Evolutionary conservation across 495 filamentous ascomycete genomes (phyloP).

Genomic region (Cetradonia linearis): DNA sequence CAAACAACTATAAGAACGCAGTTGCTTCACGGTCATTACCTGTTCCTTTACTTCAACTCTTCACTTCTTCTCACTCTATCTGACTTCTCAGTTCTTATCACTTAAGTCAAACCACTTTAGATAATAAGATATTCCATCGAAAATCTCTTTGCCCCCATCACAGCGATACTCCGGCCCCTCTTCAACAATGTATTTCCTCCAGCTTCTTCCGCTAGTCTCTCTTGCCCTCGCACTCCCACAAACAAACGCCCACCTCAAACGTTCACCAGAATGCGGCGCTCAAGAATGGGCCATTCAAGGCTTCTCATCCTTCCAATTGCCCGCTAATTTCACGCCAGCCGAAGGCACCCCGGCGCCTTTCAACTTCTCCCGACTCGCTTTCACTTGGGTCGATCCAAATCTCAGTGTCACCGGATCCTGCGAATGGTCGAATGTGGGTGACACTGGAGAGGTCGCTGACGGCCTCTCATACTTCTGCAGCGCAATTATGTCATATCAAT

Average conservation of each 20-base stretch:
- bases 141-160: not conserved
- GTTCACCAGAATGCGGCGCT: constrained; percentile 2
- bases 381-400: not conserved
- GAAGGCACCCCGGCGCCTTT: not conserved
- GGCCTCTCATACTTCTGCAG: not conserved
- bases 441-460: not conserved
- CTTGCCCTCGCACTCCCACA: constrained; percentile 8
- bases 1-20: not conserved
- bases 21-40: not conserved
- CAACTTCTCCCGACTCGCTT: constrained; percentile 1
- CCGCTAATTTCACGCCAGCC: constrained; percentile 5
- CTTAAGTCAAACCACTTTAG: too few relatives aligned
- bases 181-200: constrained; percentile 4
- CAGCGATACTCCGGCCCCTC: not conserved
- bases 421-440: not conserved
- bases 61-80: not conserved
- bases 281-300: constrained; percentile 12
- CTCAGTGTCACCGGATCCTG: not conserved
- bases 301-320: not conserved
- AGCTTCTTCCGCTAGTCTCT: constrained; percentile 11
- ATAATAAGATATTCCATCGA: not conserved
- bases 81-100: not conserved
- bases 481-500: constrained; percentile 7
- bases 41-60: not conserved
- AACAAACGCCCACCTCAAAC: constrained; percentile 1